These are phyloP conservation scores for Leccinum pellstonianum DNA, from an alignment of 768 basidiomycete genomes.

Conservation along the genomic window DNA sequence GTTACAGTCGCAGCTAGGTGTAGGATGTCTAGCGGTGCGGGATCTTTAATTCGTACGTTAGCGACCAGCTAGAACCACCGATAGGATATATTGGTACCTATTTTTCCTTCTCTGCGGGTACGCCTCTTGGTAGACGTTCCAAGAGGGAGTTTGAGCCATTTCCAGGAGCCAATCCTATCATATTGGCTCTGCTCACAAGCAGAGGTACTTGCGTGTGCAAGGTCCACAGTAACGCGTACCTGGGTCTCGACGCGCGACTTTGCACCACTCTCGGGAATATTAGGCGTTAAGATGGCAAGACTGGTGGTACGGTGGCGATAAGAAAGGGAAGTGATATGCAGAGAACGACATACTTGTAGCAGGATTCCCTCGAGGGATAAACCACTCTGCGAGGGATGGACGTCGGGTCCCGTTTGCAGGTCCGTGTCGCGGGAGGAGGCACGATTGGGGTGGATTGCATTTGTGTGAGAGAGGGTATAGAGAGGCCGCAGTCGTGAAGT, in stretches of 20 bases:
- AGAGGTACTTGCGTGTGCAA: conserved; percentile 64
- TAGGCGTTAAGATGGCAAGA: conserved; percentile 79
- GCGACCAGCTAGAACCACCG: conserved; percentile 4
- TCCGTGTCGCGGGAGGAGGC: conserved; percentile 61
- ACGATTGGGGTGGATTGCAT: conserved; percentile 57
- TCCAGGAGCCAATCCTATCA: conserved; percentile 86
- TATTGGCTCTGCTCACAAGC: conserved; percentile 63
- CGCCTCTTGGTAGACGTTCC: conserved; percentile 83
- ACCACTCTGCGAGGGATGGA: conserved; percentile 58
- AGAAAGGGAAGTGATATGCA: conserved; percentile 11
- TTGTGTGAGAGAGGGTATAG: conserved; percentile 36
- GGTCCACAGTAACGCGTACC: conserved; percentile 79
- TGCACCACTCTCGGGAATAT: conserved; percentile 77
- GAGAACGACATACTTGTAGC: conserved; percentile 59
- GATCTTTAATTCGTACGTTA: conserved; percentile 47
- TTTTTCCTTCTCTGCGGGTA: conserved; percentile 80
- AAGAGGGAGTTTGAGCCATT: conserved; percentile 77
- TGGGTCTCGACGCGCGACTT: conserved; percentile 97
- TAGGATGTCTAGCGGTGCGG: conserved; percentile 65
- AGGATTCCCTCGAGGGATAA: conserved; percentile 69
- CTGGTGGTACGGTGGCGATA: conserved; percentile 38
- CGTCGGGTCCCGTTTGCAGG: conserved; percentile 54
- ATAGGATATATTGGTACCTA: conserved; percentile 50
- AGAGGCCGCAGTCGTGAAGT: conserved; percentile 31
- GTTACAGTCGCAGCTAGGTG: conserved; percentile 72